Percentiles rank a stretch among this genome's conserved stretches.
phyloP scores from a whole-genome alignment of 1,139 yeast genomes.

The Wickerhamomyces sp. region DNA sequence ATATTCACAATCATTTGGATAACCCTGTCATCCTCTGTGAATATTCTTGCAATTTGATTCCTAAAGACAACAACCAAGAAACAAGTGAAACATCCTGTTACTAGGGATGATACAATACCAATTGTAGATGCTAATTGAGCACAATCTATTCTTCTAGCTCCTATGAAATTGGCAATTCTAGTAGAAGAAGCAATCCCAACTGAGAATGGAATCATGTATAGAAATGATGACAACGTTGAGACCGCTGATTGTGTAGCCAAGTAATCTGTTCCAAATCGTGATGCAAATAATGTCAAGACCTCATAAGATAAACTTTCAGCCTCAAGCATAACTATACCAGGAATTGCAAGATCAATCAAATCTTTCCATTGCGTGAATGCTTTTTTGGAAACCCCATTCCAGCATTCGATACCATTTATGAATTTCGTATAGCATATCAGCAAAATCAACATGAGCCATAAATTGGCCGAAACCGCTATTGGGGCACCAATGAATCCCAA shows the following conservation, averaged over 20 bases:
- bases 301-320: constrained; percentile 75
- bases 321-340: constrained; percentile 70
- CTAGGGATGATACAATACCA: constrained; percentile 54
- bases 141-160: constrained; percentile 60
- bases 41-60: constrained; percentile 54
- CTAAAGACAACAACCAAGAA: constrained; percentile 47
- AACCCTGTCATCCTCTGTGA: constrained; percentile 68
- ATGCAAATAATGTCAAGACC: constrained; percentile 64
- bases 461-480: constrained; percentile 62
- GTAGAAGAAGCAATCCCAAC: constrained; percentile 84
- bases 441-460: constrained; percentile 61
- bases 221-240: constrained; percentile 71
- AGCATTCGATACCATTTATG: constrained; percentile 65
- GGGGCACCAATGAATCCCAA: constrained; percentile 72
- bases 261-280: constrained; percentile 76
- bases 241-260: constrained; percentile 89
- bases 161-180: constrained; percentile 82
- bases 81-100: constrained; percentile 56
- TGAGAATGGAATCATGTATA: constrained; percentile 87
- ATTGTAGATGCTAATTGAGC: constrained; percentile 65
- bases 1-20: constrained; percentile 43
- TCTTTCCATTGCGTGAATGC: constrained; percentile 59
- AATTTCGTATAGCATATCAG: constrained; percentile 49
- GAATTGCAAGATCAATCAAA: constrained; percentile 55
- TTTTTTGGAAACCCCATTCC: constrained; percentile 55